Conservation (phyloP, 2,329 filamentous ascomycete genomes). For the Pseudogymnoascus sp. region DNA sequence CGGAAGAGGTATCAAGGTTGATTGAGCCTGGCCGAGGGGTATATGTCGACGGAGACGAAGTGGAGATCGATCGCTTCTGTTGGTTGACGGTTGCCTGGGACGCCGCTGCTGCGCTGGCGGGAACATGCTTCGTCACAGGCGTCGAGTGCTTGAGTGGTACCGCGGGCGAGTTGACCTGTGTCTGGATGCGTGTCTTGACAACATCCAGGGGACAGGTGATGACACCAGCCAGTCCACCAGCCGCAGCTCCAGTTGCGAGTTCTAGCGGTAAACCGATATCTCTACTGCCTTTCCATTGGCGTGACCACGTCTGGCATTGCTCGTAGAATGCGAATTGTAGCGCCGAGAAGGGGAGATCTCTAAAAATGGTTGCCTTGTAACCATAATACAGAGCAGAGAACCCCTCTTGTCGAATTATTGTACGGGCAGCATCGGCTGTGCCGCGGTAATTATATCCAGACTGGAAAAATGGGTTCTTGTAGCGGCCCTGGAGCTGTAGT, state of each 20-base stretch:
- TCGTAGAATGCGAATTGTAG: conserved; percentile 98
- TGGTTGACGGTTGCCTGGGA: conserved; percentile 32
- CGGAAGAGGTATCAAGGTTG: conserved; percentile 80
- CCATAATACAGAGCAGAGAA: conserved; percentile 83
- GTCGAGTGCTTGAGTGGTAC: conserved; percentile 22
- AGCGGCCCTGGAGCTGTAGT: conserved; percentile 84
- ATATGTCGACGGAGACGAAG: conserved; percentile 79
- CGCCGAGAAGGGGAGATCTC: conserved; percentile 91
- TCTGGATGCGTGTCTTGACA: conserved; percentile 94
- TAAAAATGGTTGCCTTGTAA: conserved; percentile 92
- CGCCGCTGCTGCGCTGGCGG: conserved; percentile 23
- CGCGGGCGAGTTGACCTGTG: conserved; percentile 58
- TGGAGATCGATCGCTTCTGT: conserved; percentile 73
- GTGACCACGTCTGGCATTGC: conserved; percentile 78
- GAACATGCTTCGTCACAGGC: conserved; percentile 17
- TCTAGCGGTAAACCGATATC: conserved; percentile 83
- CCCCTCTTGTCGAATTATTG: conserved; percentile 77
- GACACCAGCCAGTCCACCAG: conserved; percentile 86
- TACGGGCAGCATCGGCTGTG: conserved; percentile 74
- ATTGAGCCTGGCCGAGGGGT: conserved; percentile 70
- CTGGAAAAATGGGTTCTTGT: conserved; percentile 88
- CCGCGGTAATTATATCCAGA: conserved; percentile 95
- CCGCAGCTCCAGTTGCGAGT: conserved; percentile 79
- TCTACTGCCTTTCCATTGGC: conserved; percentile 65
- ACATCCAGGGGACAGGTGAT: conserved; percentile 95